Evolutionary conservation across 257 asterid genomes (phyloP).

Genomic region (Solanum tarijense): DNA sequence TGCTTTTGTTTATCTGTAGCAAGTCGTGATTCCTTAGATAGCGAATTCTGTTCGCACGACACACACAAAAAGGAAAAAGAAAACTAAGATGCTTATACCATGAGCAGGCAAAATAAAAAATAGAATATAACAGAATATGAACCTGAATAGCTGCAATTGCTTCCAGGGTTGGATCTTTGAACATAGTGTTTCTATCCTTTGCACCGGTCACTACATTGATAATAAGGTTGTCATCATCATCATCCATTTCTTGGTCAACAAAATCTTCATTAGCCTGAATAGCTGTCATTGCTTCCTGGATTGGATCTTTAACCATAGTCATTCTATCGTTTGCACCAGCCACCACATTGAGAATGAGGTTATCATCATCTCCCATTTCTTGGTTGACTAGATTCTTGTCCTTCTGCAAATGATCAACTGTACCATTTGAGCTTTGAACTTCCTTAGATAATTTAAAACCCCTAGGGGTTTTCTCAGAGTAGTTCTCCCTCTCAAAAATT

Average conservation of each 20-base stretch:
- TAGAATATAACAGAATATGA: not conserved
- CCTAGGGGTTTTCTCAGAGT: conserved; percentile 12
- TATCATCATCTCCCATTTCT: conserved; percentile 50
- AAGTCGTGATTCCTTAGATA: conserved; percentile 6
- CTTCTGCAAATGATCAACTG: conserved; percentile 21
- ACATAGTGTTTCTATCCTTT: conserved; percentile 16
- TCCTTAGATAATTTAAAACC: conserved; percentile 13
- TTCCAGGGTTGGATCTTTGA: conserved; percentile 27
- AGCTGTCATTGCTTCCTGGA: conserved; percentile 12
- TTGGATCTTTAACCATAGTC: conserved; percentile 22
- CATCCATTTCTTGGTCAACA: conserved; percentile 38
- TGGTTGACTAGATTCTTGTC: conserved; percentile 29
- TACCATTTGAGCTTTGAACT: conserved; percentile 4
- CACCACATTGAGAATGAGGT: conserved; percentile 55
- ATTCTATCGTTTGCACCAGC: conserved; percentile 23
- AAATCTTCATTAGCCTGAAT: conserved; percentile 34
- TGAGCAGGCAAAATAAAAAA: not conserved
- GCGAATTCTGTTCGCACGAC: conserved; percentile 19
- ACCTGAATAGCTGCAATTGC: conserved; percentile 34
- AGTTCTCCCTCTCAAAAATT: conserved; percentile 40
- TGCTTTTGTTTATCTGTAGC: not conserved
- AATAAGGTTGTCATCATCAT: conserved; percentile 58
- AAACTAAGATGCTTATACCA: not conserved
- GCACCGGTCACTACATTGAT: conserved; percentile 46
- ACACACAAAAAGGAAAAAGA: not conserved